These are phyloP conservation scores for Beta vulgaris DNA, from an alignment of 148 eudicot species.

Conservation along the genomic window DNA sequence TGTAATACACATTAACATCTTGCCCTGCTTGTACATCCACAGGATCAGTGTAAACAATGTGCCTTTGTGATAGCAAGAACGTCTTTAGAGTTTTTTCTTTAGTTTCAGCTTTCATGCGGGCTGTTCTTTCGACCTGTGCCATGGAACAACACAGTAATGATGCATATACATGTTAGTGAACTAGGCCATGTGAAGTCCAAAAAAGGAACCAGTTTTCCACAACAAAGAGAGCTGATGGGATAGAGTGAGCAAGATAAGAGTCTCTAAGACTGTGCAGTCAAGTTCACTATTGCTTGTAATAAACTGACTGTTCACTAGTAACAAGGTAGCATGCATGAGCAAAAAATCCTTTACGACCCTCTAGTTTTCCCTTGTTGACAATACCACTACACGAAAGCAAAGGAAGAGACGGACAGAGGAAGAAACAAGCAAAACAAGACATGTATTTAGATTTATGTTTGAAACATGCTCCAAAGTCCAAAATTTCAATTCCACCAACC, in stretches of 20 bases:
- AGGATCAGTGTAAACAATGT: constrained; percentile 91
- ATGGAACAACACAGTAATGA: constrained; percentile 13
- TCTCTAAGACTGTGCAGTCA: not conserved
- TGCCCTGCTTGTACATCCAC: constrained; percentile 80
- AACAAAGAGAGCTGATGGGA: not conserved
- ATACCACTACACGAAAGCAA: not conserved
- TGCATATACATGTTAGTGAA: not conserved
- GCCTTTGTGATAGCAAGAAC: constrained; percentile 90
- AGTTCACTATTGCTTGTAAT: not conserved
- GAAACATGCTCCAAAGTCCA: not conserved
- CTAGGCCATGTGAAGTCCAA: not conserved
- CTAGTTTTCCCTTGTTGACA: not conserved
- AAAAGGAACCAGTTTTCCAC: not conserved
- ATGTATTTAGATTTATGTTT: not conserved
- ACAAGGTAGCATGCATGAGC: no score
- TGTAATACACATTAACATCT: constrained; percentile 72
- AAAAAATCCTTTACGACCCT: not conserved
- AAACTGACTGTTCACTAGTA: not conserved
- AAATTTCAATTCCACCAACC: not conserved
- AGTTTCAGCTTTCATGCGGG: constrained; percentile 70
- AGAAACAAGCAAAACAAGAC: not conserved
- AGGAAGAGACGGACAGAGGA: not conserved
- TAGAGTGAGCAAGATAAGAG: not conserved
- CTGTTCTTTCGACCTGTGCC: constrained; percentile 73
- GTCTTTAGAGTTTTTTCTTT: constrained; percentile 72